A percentile compares a stretch with the other conserved stretches of the same genome.
These are phyloP conservation scores for Skeletonema menzelii DNA, from an alignment of 108 stramenopile genomes.

Conservation along the genomic window DNA sequence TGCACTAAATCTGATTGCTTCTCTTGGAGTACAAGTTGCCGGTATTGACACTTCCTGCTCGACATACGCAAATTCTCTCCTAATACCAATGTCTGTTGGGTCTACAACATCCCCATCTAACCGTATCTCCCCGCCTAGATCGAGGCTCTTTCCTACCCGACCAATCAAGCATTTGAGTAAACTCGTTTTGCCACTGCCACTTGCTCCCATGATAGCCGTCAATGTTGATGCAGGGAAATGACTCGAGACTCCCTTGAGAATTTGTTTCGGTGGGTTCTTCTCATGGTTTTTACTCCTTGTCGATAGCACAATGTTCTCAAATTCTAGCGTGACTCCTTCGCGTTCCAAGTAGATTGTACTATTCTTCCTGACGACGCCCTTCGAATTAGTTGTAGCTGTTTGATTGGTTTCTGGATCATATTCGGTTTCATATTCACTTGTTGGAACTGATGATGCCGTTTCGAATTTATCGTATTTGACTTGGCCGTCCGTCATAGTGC, in stretches of 20 bases:
- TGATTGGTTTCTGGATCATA: too few species aligned
- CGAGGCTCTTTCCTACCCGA: slow-evolving; percentile 29
- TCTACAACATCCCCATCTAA: slow-evolving; percentile 45
- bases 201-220: slow-evolving; percentile 62
- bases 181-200: slow-evolving; percentile 60
- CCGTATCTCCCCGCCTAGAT: slow-evolving; percentile 38
- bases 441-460: too few species aligned
- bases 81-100: slow-evolving; percentile 37
- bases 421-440: too few species aligned
- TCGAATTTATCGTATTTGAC: too few species aligned
- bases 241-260: slow-evolving; percentile 57
- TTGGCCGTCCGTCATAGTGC: too few species aligned
- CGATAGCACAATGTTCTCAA: background rate
- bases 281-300: slow-evolving; percentile 8
- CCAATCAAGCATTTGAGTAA: slow-evolving; percentile 73
- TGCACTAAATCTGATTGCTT: slow-evolving; percentile 43
- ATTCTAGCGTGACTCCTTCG: background rate
- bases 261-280: slow-evolving; percentile 3
- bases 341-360: background rate
- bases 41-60: slow-evolving; percentile 43
- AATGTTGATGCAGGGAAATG: slow-evolving; percentile 56
- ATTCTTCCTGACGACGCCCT: background rate
- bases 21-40: slow-evolving; percentile 34
- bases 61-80: slow-evolving; percentile 24
- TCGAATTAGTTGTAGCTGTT: too few species aligned